A percentile compares a stretch with the other conserved stretches of the same genome.
Conservation (phyloP, 2,329 filamentous ascomycete species). For the Colletotrichum trifolii region DNA sequence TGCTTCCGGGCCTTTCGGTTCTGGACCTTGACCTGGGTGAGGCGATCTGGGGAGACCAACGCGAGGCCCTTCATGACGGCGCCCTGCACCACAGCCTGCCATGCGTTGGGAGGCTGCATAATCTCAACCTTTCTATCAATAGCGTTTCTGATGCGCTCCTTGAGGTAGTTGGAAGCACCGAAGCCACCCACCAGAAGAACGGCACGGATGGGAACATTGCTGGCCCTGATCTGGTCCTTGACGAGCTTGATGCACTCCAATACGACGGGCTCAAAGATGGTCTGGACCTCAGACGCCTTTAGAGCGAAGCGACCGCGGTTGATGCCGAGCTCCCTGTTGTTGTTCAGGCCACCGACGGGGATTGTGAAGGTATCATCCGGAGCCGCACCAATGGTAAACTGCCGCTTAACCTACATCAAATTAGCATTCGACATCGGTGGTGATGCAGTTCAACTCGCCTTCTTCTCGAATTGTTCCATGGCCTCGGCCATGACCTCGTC, state of each 20-base stretch:
- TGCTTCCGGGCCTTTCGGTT: conserved; percentile 77
- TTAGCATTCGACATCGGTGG: conserved; percentile 34
- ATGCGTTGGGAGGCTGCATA: conserved; percentile 60
- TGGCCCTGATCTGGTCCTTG: conserved; percentile 54
- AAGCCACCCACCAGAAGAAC: conserved; percentile 63
- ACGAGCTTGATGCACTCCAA: conserved; percentile 55
- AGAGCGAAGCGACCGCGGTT: conserved; percentile 50
- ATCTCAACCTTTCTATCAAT: conserved; percentile 52
- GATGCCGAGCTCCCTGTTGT: conserved; percentile 51
- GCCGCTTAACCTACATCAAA: conserved; percentile 43
- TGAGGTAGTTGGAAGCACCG: conserved; percentile 57
- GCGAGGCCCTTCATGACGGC: conserved; percentile 62
- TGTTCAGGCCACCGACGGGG: conserved; percentile 48
- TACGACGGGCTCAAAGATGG: conserved; percentile 58
- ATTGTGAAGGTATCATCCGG: conserved; percentile 52
- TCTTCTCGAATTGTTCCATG: conserved; percentile 56
- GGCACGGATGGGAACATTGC: conserved; percentile 55
- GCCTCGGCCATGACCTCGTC: conserved; percentile 53
- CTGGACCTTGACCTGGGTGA: conserved; percentile 51
- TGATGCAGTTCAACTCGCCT: conserved; percentile 38
- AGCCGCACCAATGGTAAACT: conserved; percentile 45
- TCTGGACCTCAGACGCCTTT: conserved; percentile 51
- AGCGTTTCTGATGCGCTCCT: conserved; percentile 50
- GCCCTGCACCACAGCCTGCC: conserved; percentile 62
- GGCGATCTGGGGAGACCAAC: conserved; percentile 46